These are phyloP conservation scores for Hordeum pubiflorum DNA, from an alignment of 202 grass and related monocot genomes.

Conservation along the genomic window DNA sequence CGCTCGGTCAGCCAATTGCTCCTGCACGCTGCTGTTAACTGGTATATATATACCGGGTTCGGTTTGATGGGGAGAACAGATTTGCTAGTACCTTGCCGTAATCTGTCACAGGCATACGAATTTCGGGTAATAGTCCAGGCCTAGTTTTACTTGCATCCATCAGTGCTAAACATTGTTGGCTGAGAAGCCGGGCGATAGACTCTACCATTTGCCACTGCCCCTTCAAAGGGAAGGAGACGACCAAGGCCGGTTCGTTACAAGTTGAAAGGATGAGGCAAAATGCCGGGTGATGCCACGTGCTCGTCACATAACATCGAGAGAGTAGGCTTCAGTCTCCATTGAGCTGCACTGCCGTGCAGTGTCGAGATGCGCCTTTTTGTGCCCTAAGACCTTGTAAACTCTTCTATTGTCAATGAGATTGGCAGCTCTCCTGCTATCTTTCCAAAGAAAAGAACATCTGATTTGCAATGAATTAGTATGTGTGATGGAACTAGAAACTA, in stretches of 20 bases:
- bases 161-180: not conserved
- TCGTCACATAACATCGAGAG: too few relatives aligned
- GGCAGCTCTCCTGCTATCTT: not conserved
- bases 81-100: not conserved
- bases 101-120: not conserved
- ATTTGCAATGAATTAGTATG: not conserved
- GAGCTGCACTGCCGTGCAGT: too few relatives aligned
- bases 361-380: too few relatives aligned
- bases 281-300: too few relatives aligned
- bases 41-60: not conserved
- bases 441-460: not conserved
- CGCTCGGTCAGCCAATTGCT: conserved; percentile 40
- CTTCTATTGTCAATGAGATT: not conserved
- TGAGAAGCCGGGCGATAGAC: too few relatives aligned
- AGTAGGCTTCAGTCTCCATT: too few relatives aligned
- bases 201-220: too few relatives aligned
- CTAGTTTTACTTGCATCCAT: not conserved
- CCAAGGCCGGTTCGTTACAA: too few relatives aligned
- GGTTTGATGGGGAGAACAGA: not conserved
- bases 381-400: too few relatives aligned
- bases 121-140: not conserved
- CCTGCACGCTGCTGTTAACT: not conserved
- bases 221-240: too few relatives aligned
- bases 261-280: too few relatives aligned
- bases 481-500: not conserved